A percentile compares a stretch with the other conserved stretches of the same genome.
Evolutionary conservation across 106 monocot species (phyloP).

Genomic region (Agapanthus africanus): DNA sequence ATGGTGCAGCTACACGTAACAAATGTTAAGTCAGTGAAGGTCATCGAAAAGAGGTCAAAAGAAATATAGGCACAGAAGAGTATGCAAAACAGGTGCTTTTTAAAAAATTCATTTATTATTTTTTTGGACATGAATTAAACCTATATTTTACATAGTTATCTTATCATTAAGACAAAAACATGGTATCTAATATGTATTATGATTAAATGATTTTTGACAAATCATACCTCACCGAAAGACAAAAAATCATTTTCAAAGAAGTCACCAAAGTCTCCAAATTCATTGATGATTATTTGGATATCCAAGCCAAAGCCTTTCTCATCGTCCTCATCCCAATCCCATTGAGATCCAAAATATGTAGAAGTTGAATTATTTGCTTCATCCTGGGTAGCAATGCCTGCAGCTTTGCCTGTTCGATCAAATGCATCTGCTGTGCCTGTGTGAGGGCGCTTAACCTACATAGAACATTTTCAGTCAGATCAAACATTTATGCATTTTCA

Average conservation of each 20-base stretch:
- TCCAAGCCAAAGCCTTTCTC: slow-evolving; percentile 52
- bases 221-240: slow-evolving; percentile 77
- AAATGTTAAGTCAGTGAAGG: not conserved
- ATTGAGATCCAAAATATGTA: slow-evolving; percentile 31
- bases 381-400: slow-evolving; percentile 25
- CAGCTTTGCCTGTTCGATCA: slow-evolving; percentile 44
- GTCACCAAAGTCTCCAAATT: slow-evolving; percentile 85
- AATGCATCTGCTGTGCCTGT: slow-evolving; percentile 32
- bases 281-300: slow-evolving; percentile 57
- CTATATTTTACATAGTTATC: too few species aligned
- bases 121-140: too few species aligned
- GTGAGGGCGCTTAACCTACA: slow-evolving; percentile 66
- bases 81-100: too few species aligned
- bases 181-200: too few species aligned
- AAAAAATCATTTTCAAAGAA: slow-evolving; percentile 78
- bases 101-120: too few species aligned
- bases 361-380: slow-evolving; percentile 39
- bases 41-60: too few species aligned
- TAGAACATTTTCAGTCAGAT: slow-evolving; percentile 7
- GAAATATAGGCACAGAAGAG: too few species aligned
- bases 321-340: slow-evolving; percentile 56
- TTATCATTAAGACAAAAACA: too few species aligned
- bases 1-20: not conserved
- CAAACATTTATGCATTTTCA: not conserved
- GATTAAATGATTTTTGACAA: not conserved